These are phyloP conservation scores for Schizopora paradoxa DNA, from an alignment of 1,284 basidiomycete species.

Conservation along the genomic window DNA sequence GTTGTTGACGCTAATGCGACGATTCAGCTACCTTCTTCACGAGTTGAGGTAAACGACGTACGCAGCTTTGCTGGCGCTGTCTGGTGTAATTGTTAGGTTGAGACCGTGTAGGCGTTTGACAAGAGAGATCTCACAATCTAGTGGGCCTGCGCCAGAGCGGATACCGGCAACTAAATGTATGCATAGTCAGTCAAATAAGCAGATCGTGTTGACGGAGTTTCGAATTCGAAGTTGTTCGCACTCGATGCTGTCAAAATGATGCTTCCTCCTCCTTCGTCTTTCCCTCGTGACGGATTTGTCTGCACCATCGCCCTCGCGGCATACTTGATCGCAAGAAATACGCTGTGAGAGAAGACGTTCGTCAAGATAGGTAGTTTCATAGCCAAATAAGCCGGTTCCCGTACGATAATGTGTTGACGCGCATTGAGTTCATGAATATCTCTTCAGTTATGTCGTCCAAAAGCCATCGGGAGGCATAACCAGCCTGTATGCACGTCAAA, in stretches of 20 bases:
- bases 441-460: constrained; percentile 58
- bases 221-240: constrained; percentile 28
- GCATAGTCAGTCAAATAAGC: constrained; percentile 1
- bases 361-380: background rate
- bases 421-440: constrained; percentile 70
- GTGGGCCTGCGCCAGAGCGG: constrained; percentile 77
- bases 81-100: constrained; percentile 34
- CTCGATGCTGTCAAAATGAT: constrained; percentile 89
- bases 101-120: background rate
- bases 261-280: constrained; percentile 67
- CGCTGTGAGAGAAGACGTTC: constrained; percentile 40
- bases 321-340: constrained; percentile 87
- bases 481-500: constrained; percentile 45
- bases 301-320: constrained; percentile 78
- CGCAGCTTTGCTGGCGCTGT: constrained; percentile 90
- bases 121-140: constrained; percentile 62
- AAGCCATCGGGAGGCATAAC: constrained; percentile 43
- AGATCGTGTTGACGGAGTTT: background rate
- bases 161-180: constrained; percentile 69
- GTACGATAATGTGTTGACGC: constrained; percentile 80
- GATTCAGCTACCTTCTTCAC: constrained; percentile 1
- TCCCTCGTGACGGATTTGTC: constrained; percentile 58
- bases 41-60: constrained; percentile 37
- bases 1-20: constrained; percentile 70
- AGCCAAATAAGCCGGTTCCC: no score